Evolutionary conservation across 2,329 filamentous ascomycete genomes (phyloP).

Genomic region (Xylaria digitata): DNA sequence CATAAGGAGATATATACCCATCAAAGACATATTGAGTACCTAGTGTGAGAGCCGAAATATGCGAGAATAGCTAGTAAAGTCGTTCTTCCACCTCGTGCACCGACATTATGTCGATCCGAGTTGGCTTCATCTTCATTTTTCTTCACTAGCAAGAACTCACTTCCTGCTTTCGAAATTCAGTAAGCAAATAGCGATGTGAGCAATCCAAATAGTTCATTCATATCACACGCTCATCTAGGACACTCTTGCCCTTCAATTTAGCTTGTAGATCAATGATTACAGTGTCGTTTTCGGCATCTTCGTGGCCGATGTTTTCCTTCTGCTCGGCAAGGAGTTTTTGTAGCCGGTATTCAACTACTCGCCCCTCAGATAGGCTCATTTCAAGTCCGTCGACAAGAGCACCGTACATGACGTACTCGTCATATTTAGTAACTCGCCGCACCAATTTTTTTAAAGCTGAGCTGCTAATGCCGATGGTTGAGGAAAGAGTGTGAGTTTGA

Average conservation of each 20-base stretch:
- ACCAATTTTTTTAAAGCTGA: constrained; percentile 32
- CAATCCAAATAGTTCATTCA: constrained; percentile 3
- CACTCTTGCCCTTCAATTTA: constrained; percentile 32
- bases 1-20: neutral
- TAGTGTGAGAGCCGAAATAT: constrained; percentile 6
- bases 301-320: constrained; percentile 24
- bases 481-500: constrained; percentile 39
- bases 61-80: neutral
- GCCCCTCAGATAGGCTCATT: constrained; percentile 44
- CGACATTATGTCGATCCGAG: neutral
- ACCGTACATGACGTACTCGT: constrained; percentile 45
- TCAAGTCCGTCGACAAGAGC: constrained; percentile 44
- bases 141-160: neutral
- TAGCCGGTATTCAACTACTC: constrained; percentile 42
- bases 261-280: constrained; percentile 25
- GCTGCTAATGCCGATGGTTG: constrained; percentile 24
- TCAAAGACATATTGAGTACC: neutral
- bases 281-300: neutral
- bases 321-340: constrained; percentile 39
- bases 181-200: neutral
- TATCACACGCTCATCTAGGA: neutral
- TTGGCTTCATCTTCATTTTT: neutral
- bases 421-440: constrained; percentile 37
- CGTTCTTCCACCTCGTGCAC: neutral
- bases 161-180: neutral